A percentile compares a stretch with the other conserved stretches of the same genome.
phyloP scores from a whole-genome alignment of 495 filamentous ascomycete genomes.

The Chaetomidium leptoderma region DNA sequence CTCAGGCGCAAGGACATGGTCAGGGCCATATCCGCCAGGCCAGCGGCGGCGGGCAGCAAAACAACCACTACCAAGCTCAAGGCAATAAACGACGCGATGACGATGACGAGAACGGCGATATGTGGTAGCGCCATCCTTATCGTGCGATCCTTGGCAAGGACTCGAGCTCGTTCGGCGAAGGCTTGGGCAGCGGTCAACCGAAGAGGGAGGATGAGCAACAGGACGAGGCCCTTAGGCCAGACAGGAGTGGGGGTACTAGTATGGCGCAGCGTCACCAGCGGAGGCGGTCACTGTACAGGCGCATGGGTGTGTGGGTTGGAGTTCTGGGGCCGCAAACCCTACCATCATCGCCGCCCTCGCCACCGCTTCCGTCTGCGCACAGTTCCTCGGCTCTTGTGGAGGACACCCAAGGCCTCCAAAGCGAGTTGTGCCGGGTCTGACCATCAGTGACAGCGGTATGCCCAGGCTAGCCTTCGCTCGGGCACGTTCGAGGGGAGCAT shows the following conservation, averaged over 20 bases:
- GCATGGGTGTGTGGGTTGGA: conserved; percentile 2
- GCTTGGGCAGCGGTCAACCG: not conserved
- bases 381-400: no score
- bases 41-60: conserved; percentile 4
- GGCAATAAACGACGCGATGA: conserved; percentile 18
- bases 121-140: conserved; percentile 31
- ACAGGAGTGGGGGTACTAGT: not conserved
- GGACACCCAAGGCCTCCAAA: no score
- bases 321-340: not conserved
- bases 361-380: not conserved
- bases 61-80: conserved; percentile 22
- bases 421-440: no score
- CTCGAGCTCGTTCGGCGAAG: not conserved
- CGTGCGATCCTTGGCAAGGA: not conserved
- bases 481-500: not conserved
- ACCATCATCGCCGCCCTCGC: not conserved
- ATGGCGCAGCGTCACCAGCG: not conserved
- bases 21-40: conserved; percentile 12
- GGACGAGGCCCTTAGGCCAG: not conserved
- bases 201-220: not conserved
- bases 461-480: no score
- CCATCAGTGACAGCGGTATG: no score
- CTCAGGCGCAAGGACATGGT: conserved; percentile 2
- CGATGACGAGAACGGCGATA: conserved; percentile 26
- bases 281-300: conserved; percentile 7